These are phyloP conservation scores for Quercus lobata DNA, from an alignment of 331 rosid species.

Conservation along the genomic window DNA sequence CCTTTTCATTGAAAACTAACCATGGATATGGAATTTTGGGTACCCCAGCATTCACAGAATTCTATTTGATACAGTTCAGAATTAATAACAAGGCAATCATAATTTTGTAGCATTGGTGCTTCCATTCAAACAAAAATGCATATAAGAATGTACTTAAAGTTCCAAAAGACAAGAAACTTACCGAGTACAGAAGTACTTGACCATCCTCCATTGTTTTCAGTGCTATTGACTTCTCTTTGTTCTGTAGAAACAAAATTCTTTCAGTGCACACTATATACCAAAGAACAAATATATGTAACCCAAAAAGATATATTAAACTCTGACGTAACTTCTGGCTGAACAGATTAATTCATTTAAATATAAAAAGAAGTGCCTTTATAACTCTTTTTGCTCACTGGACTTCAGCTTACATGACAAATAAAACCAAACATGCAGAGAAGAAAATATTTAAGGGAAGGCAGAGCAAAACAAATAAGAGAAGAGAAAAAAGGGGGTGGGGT, in stretches of 20 bases:
- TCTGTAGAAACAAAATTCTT: slow-evolving; percentile 35
- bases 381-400: slow-evolving; percentile 8
- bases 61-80: slow-evolving; percentile 33
- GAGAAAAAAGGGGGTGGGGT: too few relatives aligned
- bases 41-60: slow-evolving; percentile 90
- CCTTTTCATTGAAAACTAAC: slow-evolving; percentile 93
- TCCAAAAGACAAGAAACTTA: slow-evolving; percentile 25
- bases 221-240: slow-evolving; percentile 80
- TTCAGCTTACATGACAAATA: not conserved
- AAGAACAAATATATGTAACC: not conserved
- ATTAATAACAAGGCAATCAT: slow-evolving; percentile 13
- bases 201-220: slow-evolving; percentile 99
- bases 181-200: slow-evolving; percentile 39
- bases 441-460: not conserved
- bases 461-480: not conserved
- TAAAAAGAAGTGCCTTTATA: not conserved
- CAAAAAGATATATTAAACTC: not conserved
- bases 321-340: not conserved
- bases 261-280: not conserved
- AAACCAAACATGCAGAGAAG: not conserved
- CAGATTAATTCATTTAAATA: not conserved
- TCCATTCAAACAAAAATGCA: slow-evolving; percentile 17
- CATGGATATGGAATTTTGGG: slow-evolving; percentile 89
- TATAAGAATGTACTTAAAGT: not conserved
- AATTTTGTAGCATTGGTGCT: slow-evolving; percentile 9